Base-by-base conservation (phyloP, 2,329 filamentous ascomycete genomes). In the Apiospora saccharicola region DNA sequence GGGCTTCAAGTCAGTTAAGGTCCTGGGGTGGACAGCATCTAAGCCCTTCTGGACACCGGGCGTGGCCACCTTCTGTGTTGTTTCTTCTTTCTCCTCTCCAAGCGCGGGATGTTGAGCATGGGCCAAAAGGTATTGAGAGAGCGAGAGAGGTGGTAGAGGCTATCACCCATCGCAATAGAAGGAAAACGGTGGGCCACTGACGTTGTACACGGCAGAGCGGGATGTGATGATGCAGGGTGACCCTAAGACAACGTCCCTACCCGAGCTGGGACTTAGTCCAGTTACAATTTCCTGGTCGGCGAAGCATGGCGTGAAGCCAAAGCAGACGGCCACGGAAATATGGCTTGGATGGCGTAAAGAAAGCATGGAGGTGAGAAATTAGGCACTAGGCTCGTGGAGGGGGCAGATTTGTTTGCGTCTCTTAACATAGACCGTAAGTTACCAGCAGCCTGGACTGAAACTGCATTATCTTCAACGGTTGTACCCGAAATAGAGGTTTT, bases 41-140 rank as follows among this genome's bases (percentile, higher is more conserved):
- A 68, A 68, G n/a, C 37, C n/a, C 67, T 34, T 61, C 30, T 64
- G 57, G 57, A 13, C 67, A n/a, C 12, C 67, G n/a, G 67, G 67
- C 41, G 41, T 68, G 53, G 53, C 26, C 5, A 41, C 47, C 47
- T 51, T 64, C 57, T 71, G 64, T 51, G 41, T 64, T 68, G 2
- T 4, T 41, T 24, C 34, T 69, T 61, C 57, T 51, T 68, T 61
- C 61, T 68, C 16, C n/a, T 26, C 37, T n/a, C 47, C 30, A 71
- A 44, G 61, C 51, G 16, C 53, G 53, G 69, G 69, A 73, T 74
- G 74, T 64, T 73, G 73, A 70, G 72, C 75, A 75, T 74, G 53
- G 57, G 49, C 67, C 49, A 71, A 57, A 22, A 53, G 74, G 70
- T 73, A 57, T 73, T 64, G 61, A 70, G 69, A 53, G 67, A 72